These are phyloP conservation scores for Arachis monticola DNA, from an alignment of 331 rosid genomes.

Conservation along the genomic window DNA sequence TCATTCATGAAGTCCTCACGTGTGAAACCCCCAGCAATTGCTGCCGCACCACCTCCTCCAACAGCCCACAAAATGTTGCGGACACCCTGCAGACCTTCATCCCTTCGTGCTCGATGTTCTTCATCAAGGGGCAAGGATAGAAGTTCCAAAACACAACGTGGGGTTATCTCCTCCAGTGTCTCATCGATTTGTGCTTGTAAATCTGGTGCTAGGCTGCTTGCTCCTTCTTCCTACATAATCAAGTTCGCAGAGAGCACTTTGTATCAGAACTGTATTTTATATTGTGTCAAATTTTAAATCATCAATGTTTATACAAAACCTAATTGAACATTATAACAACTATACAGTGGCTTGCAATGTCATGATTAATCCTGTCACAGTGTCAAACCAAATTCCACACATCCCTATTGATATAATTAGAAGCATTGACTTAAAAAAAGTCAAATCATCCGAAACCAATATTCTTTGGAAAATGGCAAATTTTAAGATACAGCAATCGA, in stretches of 20 bases:
- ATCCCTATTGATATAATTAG: neutral
- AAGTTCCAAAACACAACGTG: slow-evolving; percentile 91
- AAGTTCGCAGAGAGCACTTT: slow-evolving; percentile 30
- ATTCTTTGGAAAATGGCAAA: neutral
- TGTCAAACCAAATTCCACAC: neutral
- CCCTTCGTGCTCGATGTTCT: slow-evolving; percentile 64
- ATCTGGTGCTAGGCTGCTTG: slow-evolving; percentile 93
- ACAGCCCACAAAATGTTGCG: slow-evolving; percentile 94
- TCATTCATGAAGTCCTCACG: slow-evolving; percentile 91
- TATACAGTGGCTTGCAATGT: neutral
- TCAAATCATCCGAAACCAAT: neutral
- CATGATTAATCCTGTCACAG: slow-evolving; percentile 26
- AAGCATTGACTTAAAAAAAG: neutral
- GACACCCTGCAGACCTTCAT: slow-evolving; percentile 91
- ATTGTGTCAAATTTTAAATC: slow-evolving; percentile 23
- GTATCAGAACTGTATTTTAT: slow-evolving; percentile 26
- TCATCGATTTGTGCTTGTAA: slow-evolving; percentile 91
- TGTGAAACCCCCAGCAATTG: slow-evolving; percentile 90
- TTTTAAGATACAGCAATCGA: neutral
- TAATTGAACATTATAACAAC: neutral
- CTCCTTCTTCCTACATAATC: slow-evolving; percentile 88
- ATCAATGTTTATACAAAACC: slow-evolving; percentile 13
- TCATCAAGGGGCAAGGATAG: slow-evolving; percentile 74
- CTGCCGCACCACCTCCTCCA: slow-evolving; percentile 99
- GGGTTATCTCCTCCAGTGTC: slow-evolving; percentile 96